phyloP scores from a whole-genome alignment of 2,329 filamentous ascomycete genomes.

The Scytalidium sp. region DNA sequence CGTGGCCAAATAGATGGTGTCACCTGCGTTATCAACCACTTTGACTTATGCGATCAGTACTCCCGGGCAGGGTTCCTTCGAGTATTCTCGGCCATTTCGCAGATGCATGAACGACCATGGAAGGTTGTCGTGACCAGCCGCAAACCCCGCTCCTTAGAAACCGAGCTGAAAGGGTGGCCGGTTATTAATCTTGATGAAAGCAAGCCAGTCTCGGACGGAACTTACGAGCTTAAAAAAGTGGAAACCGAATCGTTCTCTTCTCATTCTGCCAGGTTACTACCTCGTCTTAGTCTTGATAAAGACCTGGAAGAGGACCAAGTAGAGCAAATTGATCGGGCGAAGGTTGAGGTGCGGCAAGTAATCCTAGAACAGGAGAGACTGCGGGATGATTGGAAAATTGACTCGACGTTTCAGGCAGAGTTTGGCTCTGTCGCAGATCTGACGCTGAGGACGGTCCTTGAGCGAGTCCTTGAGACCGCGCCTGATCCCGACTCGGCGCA shows the following conservation, averaged over 20 bases:
- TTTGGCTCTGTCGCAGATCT: neutral
- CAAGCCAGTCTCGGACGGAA: neutral
- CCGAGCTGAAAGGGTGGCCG: neutral
- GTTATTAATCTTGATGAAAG: neutral
- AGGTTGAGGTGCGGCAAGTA: neutral
- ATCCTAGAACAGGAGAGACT: neutral
- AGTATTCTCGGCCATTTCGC: neutral
- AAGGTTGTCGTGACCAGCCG: neutral
- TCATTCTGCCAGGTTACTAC: neutral
- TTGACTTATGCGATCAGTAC: constrained; percentile 7
- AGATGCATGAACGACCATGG: neutral
- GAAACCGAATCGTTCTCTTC: neutral
- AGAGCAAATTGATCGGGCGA: neutral
- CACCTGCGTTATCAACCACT: constrained; percentile 3
- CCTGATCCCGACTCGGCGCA: neutral
- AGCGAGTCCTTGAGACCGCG: neutral
- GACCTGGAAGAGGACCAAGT: neutral
- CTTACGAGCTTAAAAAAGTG: neutral
- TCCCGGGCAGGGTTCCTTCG: constrained; percentile 2
- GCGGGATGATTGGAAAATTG: neutral
- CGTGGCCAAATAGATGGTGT: neutral
- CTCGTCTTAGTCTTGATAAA: neutral
- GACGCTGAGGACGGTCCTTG: neutral
- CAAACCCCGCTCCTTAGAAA: neutral
- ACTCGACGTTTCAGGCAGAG: neutral